A percentile compares a stretch with the other conserved stretches of the same genome.
phyloP scores from a whole-genome alignment of 2,329 filamentous ascomycete genomes.

The Ceratocystis harringtonii region DNA sequence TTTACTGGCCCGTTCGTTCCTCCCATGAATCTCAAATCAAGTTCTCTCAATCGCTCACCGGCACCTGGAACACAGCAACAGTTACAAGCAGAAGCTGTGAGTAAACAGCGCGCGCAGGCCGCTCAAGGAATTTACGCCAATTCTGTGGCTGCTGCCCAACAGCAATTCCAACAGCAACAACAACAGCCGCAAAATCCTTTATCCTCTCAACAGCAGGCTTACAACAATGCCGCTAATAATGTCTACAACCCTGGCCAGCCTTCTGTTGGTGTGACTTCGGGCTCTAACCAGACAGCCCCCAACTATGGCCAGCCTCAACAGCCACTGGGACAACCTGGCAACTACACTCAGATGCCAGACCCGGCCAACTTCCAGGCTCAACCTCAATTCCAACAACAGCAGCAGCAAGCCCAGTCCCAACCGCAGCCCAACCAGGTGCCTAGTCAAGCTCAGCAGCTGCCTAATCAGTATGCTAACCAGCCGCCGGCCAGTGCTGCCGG shows the following conservation, averaged over 20 bases:
- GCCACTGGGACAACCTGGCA: conserved; percentile 1
- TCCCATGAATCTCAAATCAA: conserved; percentile 88
- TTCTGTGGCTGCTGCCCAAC: conserved; percentile 35
- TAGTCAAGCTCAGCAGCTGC: conserved; percentile 44
- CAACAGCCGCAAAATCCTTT: conserved; percentile 21
- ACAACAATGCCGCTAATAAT: conserved; percentile 35
- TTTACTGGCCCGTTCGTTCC: conserved; percentile 92
- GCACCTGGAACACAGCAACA: conserved; percentile 91
- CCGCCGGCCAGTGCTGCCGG: conserved; percentile 27
- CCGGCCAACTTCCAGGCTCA: conserved; percentile 21
- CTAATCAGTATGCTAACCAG: conserved; percentile 43
- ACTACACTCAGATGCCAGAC: conserved; percentile 3
- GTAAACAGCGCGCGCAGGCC: conserved; percentile 71
- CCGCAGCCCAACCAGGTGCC: background rate
- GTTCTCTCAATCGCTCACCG: conserved; percentile 69
- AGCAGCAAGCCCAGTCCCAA: conserved; percentile 25
- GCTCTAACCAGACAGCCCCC: conserved; percentile 6
- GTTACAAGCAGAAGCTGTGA: conserved; percentile 83
- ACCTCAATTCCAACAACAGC: conserved; percentile 64
- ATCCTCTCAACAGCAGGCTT: conserved; percentile 12
- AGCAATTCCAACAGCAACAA: conserved; percentile 16
- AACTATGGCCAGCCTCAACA: conserved; percentile 24
- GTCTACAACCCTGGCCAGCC: conserved; percentile 21
- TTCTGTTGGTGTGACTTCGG: conserved; percentile 10
- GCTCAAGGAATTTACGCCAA: conserved; percentile 53